Conservation (phyloP, 352 stramenopile genomes). For the Plasmopara muralis region DNA sequence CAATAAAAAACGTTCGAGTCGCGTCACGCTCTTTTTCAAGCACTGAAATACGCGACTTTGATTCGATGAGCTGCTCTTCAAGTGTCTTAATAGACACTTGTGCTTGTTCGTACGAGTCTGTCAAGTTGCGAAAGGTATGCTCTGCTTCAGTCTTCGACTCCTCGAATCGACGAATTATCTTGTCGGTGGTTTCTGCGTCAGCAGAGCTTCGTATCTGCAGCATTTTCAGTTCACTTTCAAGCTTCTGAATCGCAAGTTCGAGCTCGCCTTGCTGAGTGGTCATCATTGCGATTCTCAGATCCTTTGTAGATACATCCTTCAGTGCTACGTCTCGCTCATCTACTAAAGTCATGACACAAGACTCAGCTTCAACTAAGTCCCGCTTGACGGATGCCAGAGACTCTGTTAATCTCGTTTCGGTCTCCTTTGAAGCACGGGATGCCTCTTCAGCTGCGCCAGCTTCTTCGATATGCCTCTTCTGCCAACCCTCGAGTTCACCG, state of each 20-base stretch:
- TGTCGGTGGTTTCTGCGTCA: conserved; percentile 13
- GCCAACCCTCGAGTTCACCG: conserved; percentile 11
- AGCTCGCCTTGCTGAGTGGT: conserved; percentile 27
- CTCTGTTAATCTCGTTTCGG: conserved; percentile 10
- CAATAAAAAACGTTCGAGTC: conserved; percentile 22
- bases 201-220: conserved; percentile 17
- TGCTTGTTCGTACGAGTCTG: conserved; percentile 13
- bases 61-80: conserved; percentile 13
- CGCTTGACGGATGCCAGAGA: conserved; percentile 13
- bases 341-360: conserved; percentile 26
- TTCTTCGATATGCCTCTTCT: conserved; percentile 11
- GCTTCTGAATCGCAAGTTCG: conserved; percentile 18
- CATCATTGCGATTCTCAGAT: conserved; percentile 35
- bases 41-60: conserved; percentile 16
- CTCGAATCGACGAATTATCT: conserved; percentile 18
- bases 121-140: conserved; percentile 7
- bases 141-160: conserved; percentile 22
- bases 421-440: conserved; percentile 15
- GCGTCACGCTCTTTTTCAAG: conserved; percentile 29
- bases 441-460: conserved; percentile 9
- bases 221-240: conserved; percentile 22
- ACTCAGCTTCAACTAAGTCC: conserved; percentile 27
- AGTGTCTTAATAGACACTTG: conserved; percentile 14
- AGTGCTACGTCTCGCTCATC: conserved; percentile 26
- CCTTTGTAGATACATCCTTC: conserved; percentile 23